Evolutionary conservation across 345 rosid genomes (phyloP), one percentile per base, ranked within the genome.

Genomic region (Triadica sebifera): DNA sequence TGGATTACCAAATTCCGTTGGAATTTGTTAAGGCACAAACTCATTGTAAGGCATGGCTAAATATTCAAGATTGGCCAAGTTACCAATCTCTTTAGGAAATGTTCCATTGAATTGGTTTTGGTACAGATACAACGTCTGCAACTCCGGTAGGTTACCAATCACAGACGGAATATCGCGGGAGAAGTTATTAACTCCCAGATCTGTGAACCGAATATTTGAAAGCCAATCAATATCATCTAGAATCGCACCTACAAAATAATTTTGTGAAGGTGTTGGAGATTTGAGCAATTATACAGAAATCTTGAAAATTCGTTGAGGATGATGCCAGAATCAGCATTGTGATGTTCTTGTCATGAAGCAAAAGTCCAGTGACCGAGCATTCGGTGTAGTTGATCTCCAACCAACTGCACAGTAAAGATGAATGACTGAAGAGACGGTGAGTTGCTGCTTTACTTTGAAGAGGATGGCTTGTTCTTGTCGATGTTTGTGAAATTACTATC

Each of bases 71-170:
- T 89, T 88, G 8, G 75, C 52, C 64, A 94, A 80, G 81, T 89
- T 79, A 0, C 92, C 91, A 38, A 94, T 92, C 81, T 91, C 95
- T 83, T 78, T 81, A 0, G 98, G 98, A 74, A 92, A 86, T 6
- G 91, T 89, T 3, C 98, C 97, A 9, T 88, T 72, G 87, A 87
- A 92, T 65, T 76, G 77, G 60, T 85, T 88, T 72, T 24, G 65
- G 81, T 77, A 22, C 0, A 91, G 82, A 52, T 55, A 0, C 74
- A 95, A 24, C 1, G 69, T 70, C 51, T 63, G 84, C 75, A 95
- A 78, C 76, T 81, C 75, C 4, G 85, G 19, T 19, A 95, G 52
- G 22, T 73, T 69, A 24, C 92, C 93, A 1, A 93, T 71, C 13
- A 72, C 76, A 3, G 81, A 70, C 0, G 99, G 99, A 2, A 95